These are phyloP conservation scores for Nothophoma quercina DNA, from an alignment of 2,329 filamentous ascomycete species.

Conservation along the genomic window DNA sequence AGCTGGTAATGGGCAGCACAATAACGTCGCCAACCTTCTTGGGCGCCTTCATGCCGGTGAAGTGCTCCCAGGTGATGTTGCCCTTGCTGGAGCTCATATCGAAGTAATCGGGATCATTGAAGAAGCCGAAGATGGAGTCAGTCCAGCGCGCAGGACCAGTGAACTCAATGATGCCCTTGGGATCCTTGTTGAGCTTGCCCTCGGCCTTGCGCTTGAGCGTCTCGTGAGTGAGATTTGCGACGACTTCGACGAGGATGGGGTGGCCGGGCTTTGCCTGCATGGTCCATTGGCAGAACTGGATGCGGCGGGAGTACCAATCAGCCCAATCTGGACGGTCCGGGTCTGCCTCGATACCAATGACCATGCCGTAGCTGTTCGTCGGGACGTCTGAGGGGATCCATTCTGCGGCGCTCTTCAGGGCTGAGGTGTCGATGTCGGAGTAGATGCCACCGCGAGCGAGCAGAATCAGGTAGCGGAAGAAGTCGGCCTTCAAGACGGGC, in stretches of 20 bases:
- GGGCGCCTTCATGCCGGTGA: slow-evolving; percentile 82
- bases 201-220: slow-evolving; percentile 75
- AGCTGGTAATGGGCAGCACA: slow-evolving; percentile 93
- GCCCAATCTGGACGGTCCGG: slow-evolving; percentile 92
- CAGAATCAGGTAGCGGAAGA: slow-evolving; percentile 74
- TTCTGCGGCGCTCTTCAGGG: slow-evolving; percentile 80
- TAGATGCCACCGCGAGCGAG: slow-evolving; percentile 84
- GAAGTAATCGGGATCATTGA: slow-evolving; percentile 91
- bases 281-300: slow-evolving; percentile 99
- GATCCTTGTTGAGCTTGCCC: slow-evolving; percentile 69
- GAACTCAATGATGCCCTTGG: slow-evolving; percentile 87
- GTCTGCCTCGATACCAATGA: slow-evolving; percentile 96
- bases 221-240: slow-evolving; percentile 83
- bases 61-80: slow-evolving; percentile 84
- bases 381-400: slow-evolving; percentile 87
- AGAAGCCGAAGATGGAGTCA: slow-evolving; percentile 87
- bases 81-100: slow-evolving; percentile 74
- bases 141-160: slow-evolving; percentile 96
- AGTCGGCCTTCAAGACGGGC: slow-evolving; percentile 67
- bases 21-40: slow-evolving; percentile 94
- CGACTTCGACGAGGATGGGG: slow-evolving; percentile 86
- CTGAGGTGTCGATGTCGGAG: slow-evolving; percentile 81
- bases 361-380: slow-evolving; percentile 78
- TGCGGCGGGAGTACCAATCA: slow-evolving; percentile 93
- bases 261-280: slow-evolving; percentile 96